Base-by-base conservation (phyloP, 495 filamentous ascomycete genomes). In the Penicillium turbatum region DNA sequence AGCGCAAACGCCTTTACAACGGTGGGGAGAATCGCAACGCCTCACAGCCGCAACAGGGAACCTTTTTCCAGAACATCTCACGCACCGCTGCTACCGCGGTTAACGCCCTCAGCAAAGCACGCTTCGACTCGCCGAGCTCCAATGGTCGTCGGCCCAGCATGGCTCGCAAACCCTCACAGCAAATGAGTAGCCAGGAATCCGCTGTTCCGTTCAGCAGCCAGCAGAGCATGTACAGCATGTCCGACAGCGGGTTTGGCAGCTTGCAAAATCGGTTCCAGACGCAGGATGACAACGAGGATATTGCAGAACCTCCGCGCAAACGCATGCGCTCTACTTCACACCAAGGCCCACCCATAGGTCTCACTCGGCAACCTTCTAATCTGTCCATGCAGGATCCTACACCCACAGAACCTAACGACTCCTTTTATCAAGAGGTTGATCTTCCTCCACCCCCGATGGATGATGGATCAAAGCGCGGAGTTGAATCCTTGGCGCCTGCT, bases 51-150 rank as follows among this genome's bases (percentile, higher is more conserved):
- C 71, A 80, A 9, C 81, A 83, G 55, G 90, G 88, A 9, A 96
- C 95, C 0, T 93, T 96, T 61, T 97, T 98, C 73, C 88, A 91
- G 61, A 96, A 93, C 63, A 96, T 97, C 55, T 97, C 92, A 5
- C 86, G 86, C 42, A 93, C 90, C 1, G 89, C 95, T 5, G 92
- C 90, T 1, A 90, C 88, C 59, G 93, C 92, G 6, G 86, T 97
- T 50, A 90, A 88, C 61, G 92, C 92, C 26, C 92, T 98, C 68
- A 96, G 87, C 79, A 97, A 97, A 70, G 90, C 93, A 30, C 79
- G 92, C 1, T 87, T 96, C 66, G 92, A 96, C 65, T 95, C 92
- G 5, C 90, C 90, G 11, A 72, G 67, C 30, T 72, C 66, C 38
- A 77, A 76, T 50, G 72, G 72, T 54, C 71, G 78, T 40, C 72